Evolutionary conservation across 179 eudicot species (phyloP), one percentile per base, ranked within the genome.

Genomic region (Beta corolliflora): DNA sequence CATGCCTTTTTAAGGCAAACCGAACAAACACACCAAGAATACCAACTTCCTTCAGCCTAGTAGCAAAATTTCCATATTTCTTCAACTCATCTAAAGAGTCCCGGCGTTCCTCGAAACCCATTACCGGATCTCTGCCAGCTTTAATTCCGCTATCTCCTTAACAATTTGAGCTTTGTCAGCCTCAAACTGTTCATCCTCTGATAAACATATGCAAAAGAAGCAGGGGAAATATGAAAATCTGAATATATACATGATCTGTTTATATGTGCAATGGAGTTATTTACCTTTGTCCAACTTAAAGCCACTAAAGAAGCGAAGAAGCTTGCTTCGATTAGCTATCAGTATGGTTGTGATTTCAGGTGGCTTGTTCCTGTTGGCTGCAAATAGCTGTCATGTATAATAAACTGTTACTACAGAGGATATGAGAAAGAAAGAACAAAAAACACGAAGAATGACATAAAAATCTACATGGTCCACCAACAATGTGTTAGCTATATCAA

Each of bases 161-260:
- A 91, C 79, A 56, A 92, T 90, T 81, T 85, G 91, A 80, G 90
- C 91, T 91, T 86, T 92, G 80, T 91, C 96, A 5, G 91, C 91
- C 79, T 89, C 93, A 81, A 92, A 89, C 64, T 77, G 82, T 73
- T 89, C 90, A 76, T 89, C 91, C 78, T 85, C 96, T 91, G 89
- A 77, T 76, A 56, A 36, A 50, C 77, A 64, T 21, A 64, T 23
- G 36, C 2, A 66, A 72, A 58, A 5, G 23, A 36, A 41, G 5
- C 8, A 41, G 11, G 19, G 23, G 7, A 3, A 9, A 75, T 10
- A 18, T 12, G 29, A 44, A 31, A 54, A 23, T 5, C 16, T 18
- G 8, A 65, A 4, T 36, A 11, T 14, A 14, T 54, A 23, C 14
- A 11, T 45, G 63, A 77, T 45, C 21, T 53, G 41, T 16, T 77